A percentile compares a stretch with the other conserved stretches of the same genome.
These are phyloP conservation scores for Botrytis deweyae DNA, from an alignment of 2,329 filamentous ascomycete genomes.

Conservation along the genomic window DNA sequence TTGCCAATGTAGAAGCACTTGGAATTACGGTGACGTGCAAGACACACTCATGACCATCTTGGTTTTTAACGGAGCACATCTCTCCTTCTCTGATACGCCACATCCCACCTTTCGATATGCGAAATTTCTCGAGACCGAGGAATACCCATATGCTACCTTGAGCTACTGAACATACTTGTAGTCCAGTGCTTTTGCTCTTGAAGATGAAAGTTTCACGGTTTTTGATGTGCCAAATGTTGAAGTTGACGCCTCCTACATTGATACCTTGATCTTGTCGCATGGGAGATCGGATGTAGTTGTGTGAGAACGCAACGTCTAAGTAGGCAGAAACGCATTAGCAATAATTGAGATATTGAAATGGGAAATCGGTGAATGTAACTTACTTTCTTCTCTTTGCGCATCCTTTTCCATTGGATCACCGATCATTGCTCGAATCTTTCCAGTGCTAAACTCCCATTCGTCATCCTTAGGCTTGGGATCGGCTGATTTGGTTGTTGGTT, in stretches of 20 bases:
- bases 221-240: constrained; percentile 22
- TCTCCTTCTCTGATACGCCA: constrained; percentile 29
- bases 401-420: constrained; percentile 21
- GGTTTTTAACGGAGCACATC: constrained; percentile 23
- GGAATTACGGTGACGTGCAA: constrained; percentile 10
- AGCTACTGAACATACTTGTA: constrained; percentile 28
- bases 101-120: constrained; percentile 26
- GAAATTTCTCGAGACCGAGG: constrained; percentile 25
- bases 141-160: constrained; percentile 27
- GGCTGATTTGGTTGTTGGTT: background rate
- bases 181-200: background rate
- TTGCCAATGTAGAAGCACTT: constrained; percentile 57
- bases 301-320: constrained; percentile 33
- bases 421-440: constrained; percentile 25
- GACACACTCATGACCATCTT: background rate
- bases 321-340: background rate
- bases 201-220: background rate
- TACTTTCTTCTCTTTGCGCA: constrained; percentile 30
- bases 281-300: constrained; percentile 23
- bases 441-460: constrained; percentile 29
- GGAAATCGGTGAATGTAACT: constrained; percentile 4
- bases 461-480: background rate
- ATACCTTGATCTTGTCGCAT: constrained; percentile 20
- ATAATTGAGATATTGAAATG: background rate
- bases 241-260: constrained; percentile 25